Conservation (phyloP, 257 asterid genomes). For the Capsicum rhomboideum region DNA sequence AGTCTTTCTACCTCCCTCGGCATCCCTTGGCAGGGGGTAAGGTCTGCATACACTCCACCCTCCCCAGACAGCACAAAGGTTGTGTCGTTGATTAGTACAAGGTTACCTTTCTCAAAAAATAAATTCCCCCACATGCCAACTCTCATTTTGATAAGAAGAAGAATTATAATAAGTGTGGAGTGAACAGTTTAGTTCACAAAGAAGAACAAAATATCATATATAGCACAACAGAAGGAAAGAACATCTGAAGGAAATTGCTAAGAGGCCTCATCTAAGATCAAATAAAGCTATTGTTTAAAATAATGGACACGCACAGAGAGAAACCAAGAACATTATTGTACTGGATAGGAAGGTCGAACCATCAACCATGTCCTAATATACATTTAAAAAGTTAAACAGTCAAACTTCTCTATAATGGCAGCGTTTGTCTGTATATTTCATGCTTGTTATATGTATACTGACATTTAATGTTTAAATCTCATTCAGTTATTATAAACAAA, state of each 20-base stretch:
- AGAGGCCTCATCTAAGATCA: not conserved
- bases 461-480: no score
- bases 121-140: not conserved
- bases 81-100: not conserved
- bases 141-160: not conserved
- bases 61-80: not conserved
- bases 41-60: no score
- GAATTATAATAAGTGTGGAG: not conserved
- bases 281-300: not conserved
- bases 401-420: no score
- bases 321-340: not conserved
- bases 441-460: no score
- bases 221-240: not conserved
- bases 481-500: no score
- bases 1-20: no score
- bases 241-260: not conserved
- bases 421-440: no score
- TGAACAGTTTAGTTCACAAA: not conserved
- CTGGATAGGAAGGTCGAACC: not conserved
- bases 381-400: not conserved
- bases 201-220: not conserved
- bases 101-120: not conserved
- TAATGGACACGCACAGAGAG: not conserved
- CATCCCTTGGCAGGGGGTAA: no score
- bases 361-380: not conserved